Base-by-base conservation (phyloP, 305 asterid species). In the Fraxinus greggii region DNA sequence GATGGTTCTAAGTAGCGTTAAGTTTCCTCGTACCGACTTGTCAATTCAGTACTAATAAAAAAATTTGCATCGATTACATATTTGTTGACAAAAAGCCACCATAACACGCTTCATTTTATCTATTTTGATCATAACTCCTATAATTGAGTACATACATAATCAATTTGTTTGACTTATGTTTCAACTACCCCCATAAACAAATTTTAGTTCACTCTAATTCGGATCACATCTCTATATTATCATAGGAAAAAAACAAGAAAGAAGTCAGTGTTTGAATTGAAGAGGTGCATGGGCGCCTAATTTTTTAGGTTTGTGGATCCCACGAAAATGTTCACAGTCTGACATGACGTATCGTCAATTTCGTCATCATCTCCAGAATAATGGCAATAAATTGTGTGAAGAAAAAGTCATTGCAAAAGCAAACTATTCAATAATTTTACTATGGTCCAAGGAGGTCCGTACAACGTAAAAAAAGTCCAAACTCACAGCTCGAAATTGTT, bases 401-500 rank as follows among this genome's bases (percentile, higher is more conserved):
- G 35, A 26, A 24, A 61, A 65, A 26, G 73, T 26, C 72, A 65
- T 26, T 65, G 15, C 61, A 51, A 51, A 51, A 51, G 70, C 13
- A 61, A 23, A 59, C 24, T 59, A 0, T 21, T 59, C 24, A 65
- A 24, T 65, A 12, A 65, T 28, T 3, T 67, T 67, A 67, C 74
- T 63, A 24, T 48, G 59, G 59, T 15, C 56, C 56, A 45, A 45
- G 19, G 56, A 3, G 5, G 74, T 5, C 75, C 75, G 38, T 67
- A 67, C 38, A 4, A 13, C 38, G 6, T 13, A 12, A 69, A 29
- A 65, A 17, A 29, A 28, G 75, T 69, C 24, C 75, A 29, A 69
- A 69, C 75, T 69, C 75, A 69, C 75, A 29, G 75, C 75, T 69
- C 75, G 40, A 69, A 69, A 15, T 28, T 36, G 74, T 15, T 12